Evolutionary conservation across 2,329 filamentous ascomycete genomes (phyloP), one percentile per base, ranked within the genome.

Genomic region (Escovopsis weberi): DNA sequence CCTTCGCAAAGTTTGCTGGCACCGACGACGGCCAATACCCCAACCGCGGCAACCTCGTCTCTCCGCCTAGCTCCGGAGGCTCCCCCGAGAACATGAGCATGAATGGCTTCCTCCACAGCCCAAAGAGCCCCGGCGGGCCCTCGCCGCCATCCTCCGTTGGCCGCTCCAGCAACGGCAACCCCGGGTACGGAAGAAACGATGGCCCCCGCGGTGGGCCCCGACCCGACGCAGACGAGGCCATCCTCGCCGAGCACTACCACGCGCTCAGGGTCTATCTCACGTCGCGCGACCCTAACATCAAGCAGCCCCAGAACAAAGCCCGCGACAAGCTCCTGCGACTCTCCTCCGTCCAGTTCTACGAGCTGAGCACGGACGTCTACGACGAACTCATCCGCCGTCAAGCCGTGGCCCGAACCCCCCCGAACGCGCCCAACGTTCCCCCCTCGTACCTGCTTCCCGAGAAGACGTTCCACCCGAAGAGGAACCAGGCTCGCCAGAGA

Each of bases 401-500:
- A 61, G 75, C 83, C 50, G 70, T 71, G 41, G 72, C 72, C 42
- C 65, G 75, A 47, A 66, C 66, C 43, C 67, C 70, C 12, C 66
- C 72, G 19, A 73, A 70, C 51, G 67, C 68, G 23, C 68, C 69
- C 39, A 69, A 65, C 48, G 60, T 64, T 4, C 71, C 74, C n/a
- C 85, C 86, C 2, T 66, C 76, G 11, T 93, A 79, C 57, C 74
- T 98, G 6, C 67, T 85, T 23, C 85, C 91, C n/a, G 86, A 89
- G 59, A 74, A 81, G 50, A 82, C 79, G 49, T 96, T 96, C 63
- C 91, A 98, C 61, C 87, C 88, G 2, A 98, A 96, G 64, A 82
- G 91, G 48, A 98, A 98, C 58, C 88, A 96, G 60, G 91, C 91
- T n/a, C 78, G 91, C 35, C 87, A 95, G 62, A 93, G 94, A 60